Evolutionary conservation across 495 filamentous ascomycete species (phyloP).

Genomic region (Aspergillus olivimuriae): DNA sequence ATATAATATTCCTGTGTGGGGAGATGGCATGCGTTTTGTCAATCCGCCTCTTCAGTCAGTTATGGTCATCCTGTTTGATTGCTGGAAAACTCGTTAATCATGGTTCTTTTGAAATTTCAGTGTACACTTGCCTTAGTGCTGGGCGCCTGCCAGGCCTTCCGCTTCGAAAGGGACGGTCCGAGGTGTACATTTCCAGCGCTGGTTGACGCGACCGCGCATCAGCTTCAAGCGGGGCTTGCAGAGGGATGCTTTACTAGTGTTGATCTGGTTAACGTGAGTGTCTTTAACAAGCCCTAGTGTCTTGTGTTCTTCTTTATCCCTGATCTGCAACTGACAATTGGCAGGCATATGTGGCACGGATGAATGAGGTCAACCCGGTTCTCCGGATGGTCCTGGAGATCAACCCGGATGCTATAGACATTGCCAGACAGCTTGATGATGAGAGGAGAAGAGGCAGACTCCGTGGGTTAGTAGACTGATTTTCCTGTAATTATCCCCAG

Average conservation of each 20-base stretch:
- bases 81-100: no score
- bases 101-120: no score
- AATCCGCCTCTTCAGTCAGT: no score
- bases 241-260: conserved; percentile 48
- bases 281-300: not conserved
- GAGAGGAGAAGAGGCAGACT: conserved; percentile 41
- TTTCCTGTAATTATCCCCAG: not conserved
- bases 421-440: conserved; percentile 45
- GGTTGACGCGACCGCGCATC: conserved; percentile 45
- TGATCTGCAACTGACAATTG: not conserved
- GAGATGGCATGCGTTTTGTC: no score
- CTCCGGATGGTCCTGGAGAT: conserved; percentile 48
- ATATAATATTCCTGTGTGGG: no score
- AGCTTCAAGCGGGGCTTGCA: conserved; percentile 45
- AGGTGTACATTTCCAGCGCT: conserved; percentile 19
- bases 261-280: conserved; percentile 46
- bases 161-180: no score
- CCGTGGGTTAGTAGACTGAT: conserved; percentile 27
- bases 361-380: conserved; percentile 46
- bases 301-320: not conserved
- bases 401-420: conserved; percentile 49
- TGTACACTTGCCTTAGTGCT: no score
- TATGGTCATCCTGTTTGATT: no score
- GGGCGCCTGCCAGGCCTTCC: no score
- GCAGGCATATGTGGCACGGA: conserved; percentile 46